phyloP scores from a whole-genome alignment of 768 basidiomycete species.

The Hygrophoropsis aurantiaca region DNA sequence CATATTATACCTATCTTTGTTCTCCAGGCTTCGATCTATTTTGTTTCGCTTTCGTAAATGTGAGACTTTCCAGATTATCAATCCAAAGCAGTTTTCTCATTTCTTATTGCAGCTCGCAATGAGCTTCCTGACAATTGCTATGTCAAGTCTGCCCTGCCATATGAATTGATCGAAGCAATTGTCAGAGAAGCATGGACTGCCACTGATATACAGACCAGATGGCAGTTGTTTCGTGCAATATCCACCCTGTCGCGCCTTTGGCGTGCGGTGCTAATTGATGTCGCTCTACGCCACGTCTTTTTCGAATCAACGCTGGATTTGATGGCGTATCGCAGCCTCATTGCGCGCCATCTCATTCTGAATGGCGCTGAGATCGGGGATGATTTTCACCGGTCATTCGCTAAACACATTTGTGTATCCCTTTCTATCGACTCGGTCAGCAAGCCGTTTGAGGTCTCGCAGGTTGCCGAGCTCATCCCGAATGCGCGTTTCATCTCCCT shows the following conservation, averaged over 20 bases:
- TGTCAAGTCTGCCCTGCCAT: neutral
- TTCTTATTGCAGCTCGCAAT: neutral
- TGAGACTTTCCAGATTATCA: neutral
- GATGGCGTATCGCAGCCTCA: neutral
- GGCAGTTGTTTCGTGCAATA: slow-evolving; percentile 1
- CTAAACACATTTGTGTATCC: too few species aligned
- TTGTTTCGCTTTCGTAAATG: neutral
- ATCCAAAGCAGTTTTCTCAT: too few species aligned
- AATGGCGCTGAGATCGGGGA: too few species aligned
- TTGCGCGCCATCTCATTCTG: neutral
- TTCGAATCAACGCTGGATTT: neutral
- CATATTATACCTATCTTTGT: too few species aligned
- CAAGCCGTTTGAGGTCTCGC: neutral
- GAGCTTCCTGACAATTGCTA: neutral
- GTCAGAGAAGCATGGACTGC: slow-evolving; percentile 1
- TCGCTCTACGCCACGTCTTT: slow-evolving; percentile 3
- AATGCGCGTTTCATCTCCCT: slow-evolving; percentile 1
- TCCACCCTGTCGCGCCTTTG: slow-evolving; percentile 2
- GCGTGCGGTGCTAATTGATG: slow-evolving; percentile 4
- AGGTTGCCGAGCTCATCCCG: slow-evolving; percentile 2
- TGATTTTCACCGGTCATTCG: too few species aligned
- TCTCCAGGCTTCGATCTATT: neutral
- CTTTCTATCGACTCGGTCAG: neutral
- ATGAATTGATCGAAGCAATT: slow-evolving; percentile 3
- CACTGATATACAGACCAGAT: neutral